phyloP scores from a whole-genome alignment of 208 protist genomes.

The Herpetomonas samuelpessoai region DNA sequence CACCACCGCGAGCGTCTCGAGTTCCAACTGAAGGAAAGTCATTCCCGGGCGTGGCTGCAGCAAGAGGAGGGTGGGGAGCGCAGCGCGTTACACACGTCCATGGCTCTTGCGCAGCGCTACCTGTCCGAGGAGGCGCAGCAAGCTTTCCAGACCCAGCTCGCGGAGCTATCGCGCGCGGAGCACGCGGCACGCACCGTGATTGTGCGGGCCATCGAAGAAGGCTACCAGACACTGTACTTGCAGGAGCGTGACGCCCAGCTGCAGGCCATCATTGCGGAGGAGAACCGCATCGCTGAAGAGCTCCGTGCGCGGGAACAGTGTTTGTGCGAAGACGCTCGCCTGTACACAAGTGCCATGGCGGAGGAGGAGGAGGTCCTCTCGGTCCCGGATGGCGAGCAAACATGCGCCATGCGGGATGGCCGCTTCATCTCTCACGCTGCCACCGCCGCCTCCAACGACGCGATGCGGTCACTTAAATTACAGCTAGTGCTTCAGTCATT shows the following conservation, averaged over 20 bases:
- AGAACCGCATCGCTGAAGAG: conserved; percentile 44
- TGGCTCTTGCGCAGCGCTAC: conserved; percentile 25
- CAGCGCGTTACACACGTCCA: conserved; percentile 20
- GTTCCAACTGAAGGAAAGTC: conserved; percentile 17
- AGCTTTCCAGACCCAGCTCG: conserved; percentile 27
- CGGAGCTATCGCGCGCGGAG: conserved; percentile 36
- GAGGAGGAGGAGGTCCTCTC: conserved; percentile 35
- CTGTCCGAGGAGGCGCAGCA: conserved; percentile 36
- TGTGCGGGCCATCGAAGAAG: conserved; percentile 25
- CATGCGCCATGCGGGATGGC: neutral
- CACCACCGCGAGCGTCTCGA: conserved; percentile 17
- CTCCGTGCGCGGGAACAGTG: conserved; percentile 30
- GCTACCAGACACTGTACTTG: conserved; percentile 19
- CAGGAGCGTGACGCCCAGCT: conserved; percentile 35
- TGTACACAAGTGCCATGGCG: conserved; percentile 30
- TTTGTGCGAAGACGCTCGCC: conserved; percentile 46
- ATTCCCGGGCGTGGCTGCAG: conserved; percentile 15
- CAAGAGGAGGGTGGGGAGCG: conserved; percentile 32
- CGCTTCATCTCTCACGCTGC: neutral
- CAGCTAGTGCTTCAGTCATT: conserved; percentile 43
- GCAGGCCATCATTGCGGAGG: conserved; percentile 13
- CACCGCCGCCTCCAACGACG: neutral
- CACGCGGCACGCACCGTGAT: conserved; percentile 32
- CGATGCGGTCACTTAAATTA: conserved; percentile 23
- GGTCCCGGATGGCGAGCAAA: neutral